These are phyloP conservation scores for Naematelia encephala DNA, from an alignment of 768 basidiomycete species.

Conservation along the genomic window DNA sequence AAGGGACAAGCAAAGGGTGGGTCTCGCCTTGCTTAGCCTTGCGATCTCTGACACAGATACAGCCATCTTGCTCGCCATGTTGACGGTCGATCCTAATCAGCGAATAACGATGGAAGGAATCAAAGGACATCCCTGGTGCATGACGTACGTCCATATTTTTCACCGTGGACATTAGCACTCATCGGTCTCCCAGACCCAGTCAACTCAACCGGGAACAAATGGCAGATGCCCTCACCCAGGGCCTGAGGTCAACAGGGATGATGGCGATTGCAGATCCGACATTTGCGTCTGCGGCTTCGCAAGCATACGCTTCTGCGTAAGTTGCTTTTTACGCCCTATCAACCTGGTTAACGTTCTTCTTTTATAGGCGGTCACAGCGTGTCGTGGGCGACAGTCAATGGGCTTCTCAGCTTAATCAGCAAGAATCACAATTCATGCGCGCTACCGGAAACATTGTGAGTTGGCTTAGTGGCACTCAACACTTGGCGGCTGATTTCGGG, in stretches of 20 bases:
- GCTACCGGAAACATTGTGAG: conserved; percentile 45
- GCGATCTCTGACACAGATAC: conserved; percentile 4
- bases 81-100: conserved; percentile 66
- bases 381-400: conserved; percentile 33
- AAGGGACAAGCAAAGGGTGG: conserved; percentile 61
- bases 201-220: conserved; percentile 61
- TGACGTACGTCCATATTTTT: conserved; percentile 55
- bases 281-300: conserved; percentile 22
- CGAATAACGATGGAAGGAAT: conserved; percentile 65
- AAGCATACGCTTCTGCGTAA: conserved; percentile 28
- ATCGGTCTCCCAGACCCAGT: conserved; percentile 58
- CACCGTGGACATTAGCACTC: not conserved
- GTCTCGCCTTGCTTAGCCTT: conserved; percentile 35
- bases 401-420: conserved; percentile 38
- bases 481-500: not conserved
- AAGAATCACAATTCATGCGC: conserved; percentile 48
- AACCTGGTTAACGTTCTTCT: conserved; percentile 2
- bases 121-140: conserved; percentile 68
- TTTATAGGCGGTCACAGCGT: conserved; percentile 25
- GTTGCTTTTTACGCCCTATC: not conserved
- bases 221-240: conserved; percentile 68
- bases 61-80: conserved; percentile 74
- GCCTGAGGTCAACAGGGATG: conserved; percentile 68
- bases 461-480: not conserved
- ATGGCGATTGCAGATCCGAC: conserved; percentile 67